Conservation (phyloP, 257 asterid genomes). For the Henckelia pumila region DNA sequence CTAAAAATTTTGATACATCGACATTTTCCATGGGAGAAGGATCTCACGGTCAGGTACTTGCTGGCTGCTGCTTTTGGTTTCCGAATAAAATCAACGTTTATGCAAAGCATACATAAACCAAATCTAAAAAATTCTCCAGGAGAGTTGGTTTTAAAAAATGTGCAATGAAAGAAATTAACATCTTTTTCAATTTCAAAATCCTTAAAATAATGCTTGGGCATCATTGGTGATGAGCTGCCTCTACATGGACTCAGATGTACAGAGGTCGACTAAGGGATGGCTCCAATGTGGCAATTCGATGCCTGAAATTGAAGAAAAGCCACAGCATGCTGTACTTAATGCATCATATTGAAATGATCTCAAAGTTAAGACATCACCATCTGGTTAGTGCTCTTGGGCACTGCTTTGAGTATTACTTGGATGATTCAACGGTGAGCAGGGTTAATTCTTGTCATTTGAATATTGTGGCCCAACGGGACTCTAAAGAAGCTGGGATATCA, state of each 20-base stretch:
- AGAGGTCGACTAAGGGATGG: constrained; percentile 77
- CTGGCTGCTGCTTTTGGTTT: constrained; percentile 8
- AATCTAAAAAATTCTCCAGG: no score
- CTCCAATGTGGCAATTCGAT: constrained; percentile 56
- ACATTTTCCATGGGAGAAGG: constrained; percentile 63
- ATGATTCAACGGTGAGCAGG: constrained; percentile 81
- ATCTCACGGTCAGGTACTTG: constrained; percentile 64
- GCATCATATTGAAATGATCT: constrained; percentile 72
- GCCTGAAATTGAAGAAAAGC: constrained; percentile 61
- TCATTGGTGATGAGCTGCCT: constrained; percentile 14
- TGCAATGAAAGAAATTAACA: no score
- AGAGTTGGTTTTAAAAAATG: no score
- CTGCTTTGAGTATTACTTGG: constrained; percentile 83
- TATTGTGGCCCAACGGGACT: constrained; percentile 75
- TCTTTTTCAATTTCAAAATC: neutral
- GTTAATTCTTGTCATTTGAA: constrained; percentile 74
- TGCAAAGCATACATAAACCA: neutral
- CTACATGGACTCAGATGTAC: constrained; percentile 53
- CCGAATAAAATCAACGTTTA: neutral
- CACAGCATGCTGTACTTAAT: constrained; percentile 54
- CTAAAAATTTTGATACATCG: constrained; percentile 63
- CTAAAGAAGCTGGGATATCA: constrained; percentile 83
- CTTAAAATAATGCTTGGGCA: no score
- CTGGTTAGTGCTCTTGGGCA: constrained; percentile 87
- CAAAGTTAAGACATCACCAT: constrained; percentile 79